phyloP scores from a whole-genome alignment of 75 land plant genomes.

The Selaginella tamariscina region DNA sequence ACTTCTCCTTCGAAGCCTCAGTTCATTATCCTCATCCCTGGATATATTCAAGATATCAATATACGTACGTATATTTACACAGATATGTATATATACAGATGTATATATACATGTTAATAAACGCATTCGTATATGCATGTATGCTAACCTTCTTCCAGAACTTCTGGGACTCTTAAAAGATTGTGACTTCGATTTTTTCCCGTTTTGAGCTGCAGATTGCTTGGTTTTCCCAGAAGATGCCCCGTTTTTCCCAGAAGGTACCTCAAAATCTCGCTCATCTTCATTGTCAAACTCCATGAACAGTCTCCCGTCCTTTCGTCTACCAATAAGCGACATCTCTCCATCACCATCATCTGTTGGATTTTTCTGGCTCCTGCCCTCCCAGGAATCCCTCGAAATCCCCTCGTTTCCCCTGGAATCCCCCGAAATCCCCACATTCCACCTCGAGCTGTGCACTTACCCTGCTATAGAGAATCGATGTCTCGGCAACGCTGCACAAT shows the following conservation, averaged over 20 bases:
- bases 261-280: neutral
- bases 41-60: too few species aligned
- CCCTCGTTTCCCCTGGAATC: neutral
- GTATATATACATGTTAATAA: too few species aligned
- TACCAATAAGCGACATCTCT: neutral
- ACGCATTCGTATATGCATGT: too few species aligned
- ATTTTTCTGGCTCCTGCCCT: neutral
- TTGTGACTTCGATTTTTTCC: too few species aligned
- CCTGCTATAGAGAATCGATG: too few species aligned
- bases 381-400: neutral
- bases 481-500: too few species aligned
- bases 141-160: too few species aligned
- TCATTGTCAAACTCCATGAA: neutral
- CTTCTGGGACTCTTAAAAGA: too few species aligned
- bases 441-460: too few species aligned
- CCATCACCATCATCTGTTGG: neutral
- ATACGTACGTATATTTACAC: too few species aligned
- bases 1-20: neutral
- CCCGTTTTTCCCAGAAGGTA: neutral
- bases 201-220: neutral
- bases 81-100: too few species aligned
- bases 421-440: neutral
- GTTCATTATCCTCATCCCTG: neutral
- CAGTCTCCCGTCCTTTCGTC: neutral
- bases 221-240: neutral